Percentiles rank a stretch among this genome's conserved stretches.
Evolutionary conservation across 2,329 filamentous ascomycete genomes (phyloP).

Genomic region (Sporothrix euskadiensis): DNA sequence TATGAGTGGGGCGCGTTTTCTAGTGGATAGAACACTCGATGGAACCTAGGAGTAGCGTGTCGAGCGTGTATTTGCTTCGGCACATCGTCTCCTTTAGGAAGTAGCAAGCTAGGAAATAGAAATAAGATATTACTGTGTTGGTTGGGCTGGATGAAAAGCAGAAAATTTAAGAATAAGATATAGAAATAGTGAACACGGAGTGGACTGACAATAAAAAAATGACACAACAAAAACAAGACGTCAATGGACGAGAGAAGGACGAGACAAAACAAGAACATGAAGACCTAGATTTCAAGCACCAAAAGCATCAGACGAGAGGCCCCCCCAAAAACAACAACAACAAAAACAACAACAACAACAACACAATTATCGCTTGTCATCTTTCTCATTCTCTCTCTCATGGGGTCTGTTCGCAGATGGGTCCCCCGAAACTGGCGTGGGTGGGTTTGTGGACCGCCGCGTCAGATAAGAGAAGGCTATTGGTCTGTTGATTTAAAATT

Average conservation of each 20-base stretch:
- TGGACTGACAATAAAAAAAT: neutral
- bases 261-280: neutral
- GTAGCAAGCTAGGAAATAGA: neutral
- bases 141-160: neutral
- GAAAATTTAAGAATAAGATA: too few relatives aligned
- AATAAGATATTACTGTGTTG: neutral
- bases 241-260: neutral
- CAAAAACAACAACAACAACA: too few relatives aligned
- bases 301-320: neutral
- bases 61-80: neutral
- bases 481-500: neutral
- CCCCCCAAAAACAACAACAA: too few relatives aligned
- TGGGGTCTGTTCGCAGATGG: neutral
- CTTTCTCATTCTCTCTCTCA: slow-evolving; percentile 1
- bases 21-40: neutral
- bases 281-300: neutral
- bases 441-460: slow-evolving; percentile 2
- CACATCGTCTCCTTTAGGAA: neutral
- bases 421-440: neutral
- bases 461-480: slow-evolving; percentile 15
- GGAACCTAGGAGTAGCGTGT: neutral
- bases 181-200: neutral
- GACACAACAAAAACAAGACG: neutral
- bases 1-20: neutral
- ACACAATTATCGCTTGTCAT: neutral